phyloP scores from a whole-genome alignment of 306 rosid genomes.

The Malus sylvestris region DNA sequence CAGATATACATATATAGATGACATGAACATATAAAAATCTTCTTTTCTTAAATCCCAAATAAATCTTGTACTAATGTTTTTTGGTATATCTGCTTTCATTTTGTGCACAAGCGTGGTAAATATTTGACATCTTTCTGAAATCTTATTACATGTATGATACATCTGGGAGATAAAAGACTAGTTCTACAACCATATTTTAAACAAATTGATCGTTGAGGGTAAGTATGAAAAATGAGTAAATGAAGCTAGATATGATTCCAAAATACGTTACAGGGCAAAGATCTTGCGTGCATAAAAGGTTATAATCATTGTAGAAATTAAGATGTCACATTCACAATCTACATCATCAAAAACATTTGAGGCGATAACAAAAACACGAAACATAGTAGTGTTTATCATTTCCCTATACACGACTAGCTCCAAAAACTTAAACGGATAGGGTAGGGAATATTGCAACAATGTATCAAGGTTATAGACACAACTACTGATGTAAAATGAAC shows the following conservation, averaged over 20 bases:
- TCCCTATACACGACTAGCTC: neutral
- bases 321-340: neutral
- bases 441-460: no score
- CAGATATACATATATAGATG: neutral
- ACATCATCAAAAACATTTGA: neutral
- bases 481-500: neutral
- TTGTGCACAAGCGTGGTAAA: neutral
- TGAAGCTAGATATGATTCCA: neutral
- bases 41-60: neutral
- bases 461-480: neutral
- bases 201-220: neutral
- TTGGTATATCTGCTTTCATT: neutral
- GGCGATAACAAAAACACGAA: neutral
- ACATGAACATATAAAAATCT: neutral
- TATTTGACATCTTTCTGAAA: neutral
- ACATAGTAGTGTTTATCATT: neutral
- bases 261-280: neutral
- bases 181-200: neutral
- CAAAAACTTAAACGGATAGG: neutral
- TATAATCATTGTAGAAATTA: neutral
- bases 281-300: neutral
- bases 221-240: neutral
- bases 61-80: neutral
- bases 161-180: neutral
- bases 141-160: neutral